Evolutionary conservation across 768 basidiomycete genomes (phyloP).

Genomic region (Thelephora aurantiotincta): DNA sequence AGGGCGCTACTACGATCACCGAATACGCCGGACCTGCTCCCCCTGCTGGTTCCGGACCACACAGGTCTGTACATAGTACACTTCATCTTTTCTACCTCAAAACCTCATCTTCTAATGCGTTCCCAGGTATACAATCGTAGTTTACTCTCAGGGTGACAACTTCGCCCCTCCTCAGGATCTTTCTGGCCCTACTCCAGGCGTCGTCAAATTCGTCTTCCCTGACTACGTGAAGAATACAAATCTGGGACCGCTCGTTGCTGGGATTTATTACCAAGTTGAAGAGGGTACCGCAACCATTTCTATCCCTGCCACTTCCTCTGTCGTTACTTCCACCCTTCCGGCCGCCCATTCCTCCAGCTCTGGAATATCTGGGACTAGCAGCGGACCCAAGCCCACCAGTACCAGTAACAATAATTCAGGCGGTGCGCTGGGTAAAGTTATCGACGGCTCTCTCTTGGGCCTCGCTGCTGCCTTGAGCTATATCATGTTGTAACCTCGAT

Average conservation of each 20-base stretch:
- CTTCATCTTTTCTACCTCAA: too few species aligned
- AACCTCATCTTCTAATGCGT: background rate
- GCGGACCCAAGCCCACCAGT: background rate
- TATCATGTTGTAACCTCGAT: background rate
- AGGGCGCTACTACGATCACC: constrained; percentile 37
- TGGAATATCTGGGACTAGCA: background rate
- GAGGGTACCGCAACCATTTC: constrained; percentile 43
- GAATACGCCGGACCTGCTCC: constrained; percentile 63
- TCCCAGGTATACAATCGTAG: constrained; percentile 49
- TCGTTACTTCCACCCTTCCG: constrained; percentile 45
- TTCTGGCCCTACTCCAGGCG: constrained; percentile 27
- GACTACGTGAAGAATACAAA: constrained; percentile 45
- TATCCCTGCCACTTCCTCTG: constrained; percentile 46
- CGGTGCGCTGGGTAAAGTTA: background rate
- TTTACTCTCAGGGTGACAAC: constrained; percentile 47
- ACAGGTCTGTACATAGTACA: constrained; percentile 31
- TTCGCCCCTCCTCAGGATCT: constrained; percentile 52
- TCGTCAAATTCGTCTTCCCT: constrained; percentile 40
- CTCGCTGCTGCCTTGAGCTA: background rate
- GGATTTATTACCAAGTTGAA: constrained; percentile 61
- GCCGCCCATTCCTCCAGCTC: constrained; percentile 7
- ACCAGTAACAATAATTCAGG: background rate
- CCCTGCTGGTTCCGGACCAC: constrained; percentile 53
- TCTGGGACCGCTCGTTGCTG: constrained; percentile 49
- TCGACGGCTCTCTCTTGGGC: background rate